Base-by-base conservation (phyloP, 345 rosid species). In the Hibiscus trionum region DNA sequence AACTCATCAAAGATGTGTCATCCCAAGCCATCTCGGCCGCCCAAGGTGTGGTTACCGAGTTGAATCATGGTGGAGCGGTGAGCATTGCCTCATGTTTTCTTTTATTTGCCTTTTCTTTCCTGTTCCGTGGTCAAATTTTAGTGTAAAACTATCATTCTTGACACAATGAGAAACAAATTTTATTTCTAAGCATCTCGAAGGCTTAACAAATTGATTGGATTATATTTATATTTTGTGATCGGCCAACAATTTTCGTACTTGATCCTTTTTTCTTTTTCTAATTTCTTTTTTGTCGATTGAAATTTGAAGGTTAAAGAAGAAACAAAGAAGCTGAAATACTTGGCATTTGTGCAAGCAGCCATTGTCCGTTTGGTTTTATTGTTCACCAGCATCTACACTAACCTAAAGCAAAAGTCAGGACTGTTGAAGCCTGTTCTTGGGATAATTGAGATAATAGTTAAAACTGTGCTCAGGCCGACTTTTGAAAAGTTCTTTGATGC, bases 371-470 rank as follows among this genome's bases (percentile, higher is more conserved):
- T 88, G 0, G 64, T 81, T 55, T 61, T 87, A 82, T 80, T 88
- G 31, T 86, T 89, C 72, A 35, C 84, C 63, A 71, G 76, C 24
- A 78, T 93, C 29, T 93, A 89, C 71, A 73, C 74, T 3, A 82
- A 85, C 76, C 95, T 89, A 4, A 93, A 93, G 84, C 96, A 88
- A 26, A 83, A 76, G 81, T 81, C 89, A 0, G 96, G 98, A 46
- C 96, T 90, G 2, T 76, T 93, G 85, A 96, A 90, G 76, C 75
- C 93, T 3, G 91, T 91, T 15, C 88, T 96, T 70, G 95, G 91
- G 81, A 86, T 93, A 15, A 82, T 87, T 1, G 98, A 93, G 79
- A 96, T 89, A n/a, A 84, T 91, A 1, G 90, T 96, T 17, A 91
- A 86, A 84, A 88, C 73, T 12, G 85, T 96, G n/a, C 86, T 93